Evolutionary conservation across 23 red algal species (phyloP).

Genomic region (Chondrus crispus): DNA sequence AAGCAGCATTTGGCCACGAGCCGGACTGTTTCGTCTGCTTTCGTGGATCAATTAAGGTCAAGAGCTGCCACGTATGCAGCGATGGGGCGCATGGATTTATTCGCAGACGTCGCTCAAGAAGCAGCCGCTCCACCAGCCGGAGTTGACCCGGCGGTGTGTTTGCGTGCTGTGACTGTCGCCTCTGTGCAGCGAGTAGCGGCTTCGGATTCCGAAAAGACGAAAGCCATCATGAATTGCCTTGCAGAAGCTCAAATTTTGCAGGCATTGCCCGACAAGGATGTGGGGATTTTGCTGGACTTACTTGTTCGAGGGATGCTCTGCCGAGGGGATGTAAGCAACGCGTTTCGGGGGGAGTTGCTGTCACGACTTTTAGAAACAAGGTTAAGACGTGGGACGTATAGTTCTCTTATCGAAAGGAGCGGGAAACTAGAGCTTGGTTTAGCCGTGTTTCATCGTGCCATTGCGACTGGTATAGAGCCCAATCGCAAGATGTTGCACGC

Average conservation of each 20-base stretch:
- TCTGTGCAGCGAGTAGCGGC: neutral
- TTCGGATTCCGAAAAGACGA: neutral
- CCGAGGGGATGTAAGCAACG: slow-evolving; percentile 21
- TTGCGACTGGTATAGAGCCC: slow-evolving; percentile 14
- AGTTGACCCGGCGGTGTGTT: neutral
- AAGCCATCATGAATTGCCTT: slow-evolving; percentile 17
- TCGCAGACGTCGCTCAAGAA: neutral
- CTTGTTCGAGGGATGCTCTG: slow-evolving; percentile 30
- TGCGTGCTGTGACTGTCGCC: slow-evolving; percentile 24
- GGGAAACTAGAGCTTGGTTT: slow-evolving; percentile 22
- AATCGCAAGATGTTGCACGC: slow-evolving; percentile 45
- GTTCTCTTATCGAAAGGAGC: slow-evolving; percentile 1
- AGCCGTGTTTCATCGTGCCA: slow-evolving; percentile 39
- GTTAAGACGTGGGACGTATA: slow-evolving; percentile 44
- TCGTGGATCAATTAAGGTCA: neutral
- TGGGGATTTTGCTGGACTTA: slow-evolving; percentile 37
- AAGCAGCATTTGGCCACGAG: neutral
- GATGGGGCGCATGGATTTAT: neutral
- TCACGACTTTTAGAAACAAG: slow-evolving; percentile 24
- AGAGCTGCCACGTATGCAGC: neutral
- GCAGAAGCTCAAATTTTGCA: neutral
- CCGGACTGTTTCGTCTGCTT: too few species aligned
- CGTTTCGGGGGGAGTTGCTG: slow-evolving; percentile 30
- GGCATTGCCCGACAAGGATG: neutral
- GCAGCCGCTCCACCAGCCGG: neutral